Evolutionary conservation across 2,329 filamentous ascomycete genomes (phyloP), one percentile per base, ranked within the genome.

Genomic region (Sclerotinia glacialis): DNA sequence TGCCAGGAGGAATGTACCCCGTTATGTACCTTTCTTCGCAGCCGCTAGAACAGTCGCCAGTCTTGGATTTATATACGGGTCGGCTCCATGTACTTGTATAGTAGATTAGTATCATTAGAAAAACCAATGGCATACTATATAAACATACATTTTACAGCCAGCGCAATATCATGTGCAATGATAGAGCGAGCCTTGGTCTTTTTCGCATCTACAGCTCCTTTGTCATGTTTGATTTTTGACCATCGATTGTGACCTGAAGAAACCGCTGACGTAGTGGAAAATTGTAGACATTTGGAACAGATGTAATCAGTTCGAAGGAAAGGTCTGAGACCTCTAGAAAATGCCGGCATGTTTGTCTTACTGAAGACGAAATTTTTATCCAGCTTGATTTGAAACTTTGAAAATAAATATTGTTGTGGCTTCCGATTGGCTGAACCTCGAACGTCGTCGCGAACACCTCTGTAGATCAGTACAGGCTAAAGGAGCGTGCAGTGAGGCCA

Each of bases 141-240:
- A 53, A 53, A 77, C 83, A 72, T 78, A 92, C 90, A 81, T 80
- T 90, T 93, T 1, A 91, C 91, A 67, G 88, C 89, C 69, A 89
- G 84, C 60, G 88, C 85, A 67, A 98, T 89, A 68, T 89, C 86
- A 71, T 91, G 88, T 28, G 89, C 83, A 72, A 96, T 85, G 54
- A 83, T 78, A 56, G 83, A 85, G 40, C 93, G 88, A 72, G 89
- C 83, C 53, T 84, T 84, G 78, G 87, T 92, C 79, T 93, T 97
- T 72, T 89, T 88, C 67, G 84, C 84, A 78, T 99, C 95, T 67
- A 89, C 90, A 69, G 89, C 91, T 62, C 89, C 93, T 79, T 99
- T 99, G 78, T 95, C 92, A 78, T 98, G 95, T 76, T 89, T 91
- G 79, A 97, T 98, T 75, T 95, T 96, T 67, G 92, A 93, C 95